Conservation (phyloP, 371 early-diverging fungal species). For the Quaeritorhiza haematococci region DNA sequence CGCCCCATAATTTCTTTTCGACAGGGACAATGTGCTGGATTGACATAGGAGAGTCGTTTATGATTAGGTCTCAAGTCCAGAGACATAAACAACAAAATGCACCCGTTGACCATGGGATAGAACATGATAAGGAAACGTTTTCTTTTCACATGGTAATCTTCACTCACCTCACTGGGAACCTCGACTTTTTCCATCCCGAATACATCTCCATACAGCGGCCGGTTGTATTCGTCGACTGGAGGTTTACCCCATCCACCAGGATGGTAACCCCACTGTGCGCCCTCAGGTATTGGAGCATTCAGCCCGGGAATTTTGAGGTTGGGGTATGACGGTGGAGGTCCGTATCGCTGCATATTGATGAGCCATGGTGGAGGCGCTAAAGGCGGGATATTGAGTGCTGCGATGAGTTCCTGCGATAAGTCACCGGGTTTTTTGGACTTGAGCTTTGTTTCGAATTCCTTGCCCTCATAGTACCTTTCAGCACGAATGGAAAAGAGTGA, state of each 20-base stretch:
- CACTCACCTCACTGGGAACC: conserved; percentile 38
- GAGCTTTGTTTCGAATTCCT: conserved; percentile 87
- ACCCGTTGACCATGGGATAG: too few relatives aligned
- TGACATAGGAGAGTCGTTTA: neutral
- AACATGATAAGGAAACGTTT: neutral
- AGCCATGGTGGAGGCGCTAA: conserved; percentile 98
- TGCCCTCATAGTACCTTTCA: conserved; percentile 89
- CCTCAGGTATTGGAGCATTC: conserved; percentile 95
- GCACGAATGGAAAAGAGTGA: neutral
- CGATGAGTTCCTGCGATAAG: conserved; percentile 78
- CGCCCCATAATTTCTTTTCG: conserved; percentile 75
- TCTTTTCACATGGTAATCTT: too few relatives aligned
- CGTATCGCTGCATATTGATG: conserved; percentile 97
- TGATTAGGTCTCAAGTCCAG: neutral
- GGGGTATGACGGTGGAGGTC: conserved; percentile 95
- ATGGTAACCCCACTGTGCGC: conserved; percentile 98
- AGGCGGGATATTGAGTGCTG: conserved; percentile 78
- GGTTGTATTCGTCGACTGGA: conserved; percentile 91
- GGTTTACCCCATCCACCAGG: conserved; percentile 98
- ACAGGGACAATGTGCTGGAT: conserved; percentile 61
- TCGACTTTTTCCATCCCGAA: conserved; percentile 60
- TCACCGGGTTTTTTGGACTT: conserved; percentile 88
- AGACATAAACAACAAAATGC: neutral
- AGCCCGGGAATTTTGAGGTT: conserved; percentile 90
- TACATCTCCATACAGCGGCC: conserved; percentile 95